phyloP scores from a whole-genome alignment of 1,284 basidiomycete genomes.

The Trichosporon asahii region DNA sequence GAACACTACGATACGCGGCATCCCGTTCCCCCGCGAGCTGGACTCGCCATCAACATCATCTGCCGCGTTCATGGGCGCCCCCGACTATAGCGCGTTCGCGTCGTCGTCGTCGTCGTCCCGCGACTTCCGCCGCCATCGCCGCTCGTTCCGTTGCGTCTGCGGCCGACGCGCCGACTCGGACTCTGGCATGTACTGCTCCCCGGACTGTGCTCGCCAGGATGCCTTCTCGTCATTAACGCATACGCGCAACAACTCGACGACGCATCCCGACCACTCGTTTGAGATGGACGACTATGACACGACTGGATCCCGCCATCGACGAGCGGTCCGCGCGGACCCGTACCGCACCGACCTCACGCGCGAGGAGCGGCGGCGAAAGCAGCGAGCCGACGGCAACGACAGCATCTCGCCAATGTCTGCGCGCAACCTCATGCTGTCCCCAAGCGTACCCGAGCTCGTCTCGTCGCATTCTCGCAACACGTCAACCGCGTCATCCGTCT shows the following conservation, averaged over 20 bases:
- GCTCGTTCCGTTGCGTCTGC: conserved; percentile 24
- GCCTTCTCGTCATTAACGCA: conserved; percentile 50
- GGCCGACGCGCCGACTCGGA: conserved; percentile 33
- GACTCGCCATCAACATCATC: conserved; percentile 11
- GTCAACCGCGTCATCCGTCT: conserved; percentile 34
- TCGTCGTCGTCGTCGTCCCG: not conserved
- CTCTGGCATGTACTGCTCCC: conserved; percentile 46
- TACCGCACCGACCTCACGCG: conserved; percentile 23
- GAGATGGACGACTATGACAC: conserved; percentile 20
- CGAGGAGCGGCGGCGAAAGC: conserved; percentile 38
- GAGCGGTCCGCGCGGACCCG: not conserved
- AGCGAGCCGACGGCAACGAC: conserved; percentile 34
- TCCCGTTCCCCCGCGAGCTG: conserved; percentile 15
- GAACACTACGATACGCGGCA: conserved; percentile 13
- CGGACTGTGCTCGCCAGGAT: conserved; percentile 48
- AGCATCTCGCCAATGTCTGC: conserved; percentile 27
- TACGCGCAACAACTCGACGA: conserved; percentile 28
- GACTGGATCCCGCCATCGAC: conserved; percentile 22
- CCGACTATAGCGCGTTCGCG: conserved; percentile 6
- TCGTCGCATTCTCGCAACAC: conserved; percentile 37
- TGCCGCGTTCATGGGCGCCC: conserved; percentile 7
- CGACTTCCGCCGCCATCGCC: conserved; percentile 9
- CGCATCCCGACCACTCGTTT: conserved; percentile 23
- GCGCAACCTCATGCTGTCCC: conserved; percentile 17
- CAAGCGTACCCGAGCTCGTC: conserved; percentile 37